phyloP scores from a whole-genome alignment of 139 green algal species.

The Marvania coccoides region DNA sequence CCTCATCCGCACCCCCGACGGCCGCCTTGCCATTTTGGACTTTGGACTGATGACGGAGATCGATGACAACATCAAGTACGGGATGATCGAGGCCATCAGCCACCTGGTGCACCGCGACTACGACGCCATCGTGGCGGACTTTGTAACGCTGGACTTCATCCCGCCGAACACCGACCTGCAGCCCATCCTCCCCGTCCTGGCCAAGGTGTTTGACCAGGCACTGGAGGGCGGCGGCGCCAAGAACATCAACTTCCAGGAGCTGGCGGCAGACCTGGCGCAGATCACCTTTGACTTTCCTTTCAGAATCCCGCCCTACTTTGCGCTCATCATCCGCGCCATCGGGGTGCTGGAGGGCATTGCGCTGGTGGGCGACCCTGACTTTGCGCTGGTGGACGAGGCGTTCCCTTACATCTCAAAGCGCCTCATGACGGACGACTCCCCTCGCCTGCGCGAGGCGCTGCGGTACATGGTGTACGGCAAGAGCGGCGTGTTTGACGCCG shows the following conservation, averaged over 20 bases:
- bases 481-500: slow-evolving; percentile 59
- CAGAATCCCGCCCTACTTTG: slow-evolving; percentile 87
- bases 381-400: slow-evolving; percentile 95
- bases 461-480: slow-evolving; percentile 55
- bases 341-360: slow-evolving; percentile 77
- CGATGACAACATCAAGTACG: slow-evolving; percentile 89
- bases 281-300: slow-evolving; percentile 99
- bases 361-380: slow-evolving; percentile 67
- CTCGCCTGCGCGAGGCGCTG: slow-evolving; percentile 74
- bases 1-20: slow-evolving; percentile 94
- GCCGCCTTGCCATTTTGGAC: slow-evolving; percentile 91
- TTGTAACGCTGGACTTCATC: slow-evolving; percentile 98
- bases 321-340: slow-evolving; percentile 88
- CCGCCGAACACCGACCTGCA: slow-evolving; percentile 81
- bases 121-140: slow-evolving; percentile 91
- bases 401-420: slow-evolving; percentile 94
- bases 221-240: slow-evolving; percentile 88
- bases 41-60: slow-evolving; percentile 85
- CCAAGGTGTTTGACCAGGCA: slow-evolving; percentile 69
- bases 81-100: slow-evolving; percentile 98
- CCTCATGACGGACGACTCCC: slow-evolving; percentile 87
- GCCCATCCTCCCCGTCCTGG: slow-evolving; percentile 90
- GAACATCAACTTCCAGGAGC: slow-evolving; percentile 95
- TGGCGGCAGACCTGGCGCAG: slow-evolving; percentile 94
- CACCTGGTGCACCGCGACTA: slow-evolving; percentile 99